Evolutionary conservation across 495 filamentous ascomycete genomes (phyloP).

Genomic region (Penicillium canariense): DNA sequence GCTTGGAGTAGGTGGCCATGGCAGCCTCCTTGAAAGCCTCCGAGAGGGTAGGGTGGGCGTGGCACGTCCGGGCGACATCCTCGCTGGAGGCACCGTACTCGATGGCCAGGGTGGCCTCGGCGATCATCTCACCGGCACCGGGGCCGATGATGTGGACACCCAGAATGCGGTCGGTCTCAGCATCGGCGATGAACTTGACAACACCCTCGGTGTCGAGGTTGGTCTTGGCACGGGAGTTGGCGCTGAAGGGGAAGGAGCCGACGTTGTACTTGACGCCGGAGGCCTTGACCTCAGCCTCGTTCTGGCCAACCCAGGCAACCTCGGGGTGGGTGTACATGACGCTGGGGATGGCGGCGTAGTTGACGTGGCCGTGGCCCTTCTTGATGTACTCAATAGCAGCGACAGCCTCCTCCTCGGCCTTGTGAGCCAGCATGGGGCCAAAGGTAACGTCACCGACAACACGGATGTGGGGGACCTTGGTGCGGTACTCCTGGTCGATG

Average conservation of each 20-base stretch:
- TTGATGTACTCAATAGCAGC: slow-evolving; percentile 94
- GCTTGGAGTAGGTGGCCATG: slow-evolving; percentile 95
- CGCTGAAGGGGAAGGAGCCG: slow-evolving; percentile 93
- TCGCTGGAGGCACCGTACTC: slow-evolving; percentile 96
- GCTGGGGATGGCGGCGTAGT: slow-evolving; percentile 95
- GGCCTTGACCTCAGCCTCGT: slow-evolving; percentile 92
- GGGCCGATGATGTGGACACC: slow-evolving; percentile 96
- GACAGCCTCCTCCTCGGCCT: slow-evolving; percentile 97
- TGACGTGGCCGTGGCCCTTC: slow-evolving; percentile 96
- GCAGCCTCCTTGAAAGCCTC: slow-evolving; percentile 99
- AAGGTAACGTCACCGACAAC: slow-evolving; percentile 96
- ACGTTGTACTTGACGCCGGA: slow-evolving; percentile 84
- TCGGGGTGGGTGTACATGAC: slow-evolving; percentile 99
- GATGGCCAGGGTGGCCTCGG: slow-evolving; percentile 89
- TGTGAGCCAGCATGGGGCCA: slow-evolving; percentile 98
- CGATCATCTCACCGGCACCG: slow-evolving; percentile 98
- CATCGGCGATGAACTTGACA: slow-evolving; percentile 96
- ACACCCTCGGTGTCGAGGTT: slow-evolving; percentile 95
- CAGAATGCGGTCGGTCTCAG: slow-evolving; percentile 92
- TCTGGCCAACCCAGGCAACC: slow-evolving; percentile 98
- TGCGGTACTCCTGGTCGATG: slow-evolving; percentile 98
- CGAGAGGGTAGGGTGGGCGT: slow-evolving; percentile 93
- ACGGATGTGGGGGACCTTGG: slow-evolving; percentile 93
- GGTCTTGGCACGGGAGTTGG: slow-evolving; percentile 97
- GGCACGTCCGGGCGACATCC: slow-evolving; percentile 92